A percentile compares a stretch with the other conserved stretches of the same genome.
Evolutionary conservation across 345 rosid genomes (phyloP).

Genomic region (Sisymbrium irio): DNA sequence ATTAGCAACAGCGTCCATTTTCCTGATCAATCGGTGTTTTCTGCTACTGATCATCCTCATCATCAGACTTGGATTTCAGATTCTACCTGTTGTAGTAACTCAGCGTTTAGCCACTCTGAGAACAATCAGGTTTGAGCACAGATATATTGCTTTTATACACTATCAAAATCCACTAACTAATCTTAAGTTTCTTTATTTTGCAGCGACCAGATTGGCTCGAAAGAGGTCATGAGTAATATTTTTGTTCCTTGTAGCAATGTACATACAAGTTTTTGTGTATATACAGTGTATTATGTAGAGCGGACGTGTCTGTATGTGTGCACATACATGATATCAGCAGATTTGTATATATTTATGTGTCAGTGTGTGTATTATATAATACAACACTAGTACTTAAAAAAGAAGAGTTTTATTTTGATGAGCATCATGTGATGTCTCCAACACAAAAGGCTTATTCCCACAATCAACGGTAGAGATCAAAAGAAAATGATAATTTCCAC

Average conservation of each 20-base stretch:
- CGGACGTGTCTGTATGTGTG: not conserved
- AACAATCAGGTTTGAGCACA: slow-evolving; percentile 42
- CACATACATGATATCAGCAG: not conserved
- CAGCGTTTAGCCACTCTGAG: not conserved
- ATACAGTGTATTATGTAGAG: not conserved
- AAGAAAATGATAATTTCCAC: slow-evolving; percentile 12
- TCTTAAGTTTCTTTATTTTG: not conserved
- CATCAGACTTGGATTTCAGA: slow-evolving; percentile 37
- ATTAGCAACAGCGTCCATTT: slow-evolving; percentile 36
- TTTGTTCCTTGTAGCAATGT: not conserved
- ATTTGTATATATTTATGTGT: not conserved
- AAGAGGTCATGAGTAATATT: not conserved
- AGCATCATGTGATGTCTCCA: slow-evolving; percentile 34
- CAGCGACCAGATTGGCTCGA: not conserved
- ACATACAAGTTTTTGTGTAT: not conserved
- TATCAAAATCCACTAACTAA: not conserved
- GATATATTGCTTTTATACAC: not conserved
- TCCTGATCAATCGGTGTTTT: slow-evolving; percentile 26
- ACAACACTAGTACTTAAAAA: slow-evolving; percentile 21
- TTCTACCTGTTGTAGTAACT: slow-evolving; percentile 31
- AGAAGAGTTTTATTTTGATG: slow-evolving; percentile 2
- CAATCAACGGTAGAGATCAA: slow-evolving; percentile 36
- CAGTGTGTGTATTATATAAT: not conserved
- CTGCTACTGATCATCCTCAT: not conserved
- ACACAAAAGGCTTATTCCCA: slow-evolving; percentile 32